Conservation (phyloP, 192 early-diverging fungal species). For the Umbelopsis isabellina region DNA sequence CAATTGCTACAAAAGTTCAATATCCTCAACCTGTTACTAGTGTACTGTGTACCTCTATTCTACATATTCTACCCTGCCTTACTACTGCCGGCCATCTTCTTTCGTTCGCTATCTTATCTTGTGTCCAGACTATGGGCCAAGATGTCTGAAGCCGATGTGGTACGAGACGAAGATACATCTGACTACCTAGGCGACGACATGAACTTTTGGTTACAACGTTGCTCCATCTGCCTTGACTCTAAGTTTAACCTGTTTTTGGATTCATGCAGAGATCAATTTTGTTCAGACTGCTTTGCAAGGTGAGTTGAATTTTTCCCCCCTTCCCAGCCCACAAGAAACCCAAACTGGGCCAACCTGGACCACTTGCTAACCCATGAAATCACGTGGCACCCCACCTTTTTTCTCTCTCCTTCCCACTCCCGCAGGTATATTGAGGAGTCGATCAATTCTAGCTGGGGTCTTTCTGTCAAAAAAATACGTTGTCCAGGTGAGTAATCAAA, state of each 20-base stretch:
- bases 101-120: conserved; percentile 38
- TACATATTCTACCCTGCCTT: conserved; percentile 43
- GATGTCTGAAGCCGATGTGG: conserved; percentile 3
- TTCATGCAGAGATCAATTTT: conserved; percentile 42
- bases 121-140: conserved; percentile 26
- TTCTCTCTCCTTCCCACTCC: not conserved
- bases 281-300: conserved; percentile 41
- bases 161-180: not conserved
- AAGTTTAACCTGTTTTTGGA: conserved; percentile 38
- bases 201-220: conserved; percentile 41
- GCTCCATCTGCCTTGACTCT: conserved; percentile 41
- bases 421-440: conserved; percentile 27
- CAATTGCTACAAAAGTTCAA: conserved; percentile 36
- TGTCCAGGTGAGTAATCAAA: not conserved
- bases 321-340: not conserved
- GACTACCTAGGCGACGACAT: conserved; percentile 23
- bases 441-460: conserved; percentile 12
- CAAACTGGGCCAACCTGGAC: not conserved
- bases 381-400: not conserved
- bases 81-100: conserved; percentile 41
- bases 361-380: not conserved
- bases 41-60: conserved; percentile 44
- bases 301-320: not conserved
- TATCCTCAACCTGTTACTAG: conserved; percentile 40
- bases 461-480: conserved; percentile 13